Evolutionary conservation across 2,329 filamentous ascomycete genomes (phyloP).

Genomic region (Coniochaeta prunicola): DNA sequence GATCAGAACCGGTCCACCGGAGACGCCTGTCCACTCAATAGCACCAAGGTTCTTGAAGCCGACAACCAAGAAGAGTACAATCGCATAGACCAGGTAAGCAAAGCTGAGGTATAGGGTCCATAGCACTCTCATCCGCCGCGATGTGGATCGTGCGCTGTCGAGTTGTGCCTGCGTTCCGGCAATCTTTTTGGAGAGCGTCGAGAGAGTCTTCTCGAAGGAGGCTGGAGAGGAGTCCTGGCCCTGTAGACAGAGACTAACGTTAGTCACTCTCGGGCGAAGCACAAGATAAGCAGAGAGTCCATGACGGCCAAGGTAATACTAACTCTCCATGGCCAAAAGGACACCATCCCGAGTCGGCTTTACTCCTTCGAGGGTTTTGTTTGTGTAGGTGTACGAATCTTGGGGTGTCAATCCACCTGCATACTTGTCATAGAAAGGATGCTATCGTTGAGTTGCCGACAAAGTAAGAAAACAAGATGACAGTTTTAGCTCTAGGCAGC

Average conservation of each 20-base stretch:
- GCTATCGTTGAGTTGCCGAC: too few species aligned
- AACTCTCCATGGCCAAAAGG: slow-evolving; percentile 60
- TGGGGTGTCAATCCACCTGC: too few species aligned
- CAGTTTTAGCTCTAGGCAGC: too few species aligned
- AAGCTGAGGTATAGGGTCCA: slow-evolving; percentile 89
- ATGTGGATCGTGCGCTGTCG: slow-evolving; percentile 63
- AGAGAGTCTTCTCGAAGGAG: slow-evolving; percentile 87
- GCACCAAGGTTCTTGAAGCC: slow-evolving; percentile 73
- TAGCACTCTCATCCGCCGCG: slow-evolving; percentile 73
- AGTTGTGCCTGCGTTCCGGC: slow-evolving; percentile 64
- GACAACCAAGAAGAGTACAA: slow-evolving; percentile 77
- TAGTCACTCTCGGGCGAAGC: not conserved
- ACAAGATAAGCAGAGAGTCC: not conserved
- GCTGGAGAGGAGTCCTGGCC: slow-evolving; percentile 75
- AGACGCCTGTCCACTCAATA: slow-evolving; percentile 70
- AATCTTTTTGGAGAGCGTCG: slow-evolving; percentile 76
- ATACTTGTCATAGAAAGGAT: not conserved
- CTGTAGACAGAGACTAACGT: slow-evolving; percentile 34
- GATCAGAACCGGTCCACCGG: slow-evolving; percentile 76
- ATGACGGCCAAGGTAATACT: slow-evolving; percentile 14
- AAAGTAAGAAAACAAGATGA: too few species aligned
- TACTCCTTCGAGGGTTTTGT: not conserved
- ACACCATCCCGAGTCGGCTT: slow-evolving; percentile 17
- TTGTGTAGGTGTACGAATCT: too few species aligned
- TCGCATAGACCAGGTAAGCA: slow-evolving; percentile 78